Evolutionary conservation across 1,284 basidiomycete genomes (phyloP).

Genomic region (Rhizoctonia solani): DNA sequence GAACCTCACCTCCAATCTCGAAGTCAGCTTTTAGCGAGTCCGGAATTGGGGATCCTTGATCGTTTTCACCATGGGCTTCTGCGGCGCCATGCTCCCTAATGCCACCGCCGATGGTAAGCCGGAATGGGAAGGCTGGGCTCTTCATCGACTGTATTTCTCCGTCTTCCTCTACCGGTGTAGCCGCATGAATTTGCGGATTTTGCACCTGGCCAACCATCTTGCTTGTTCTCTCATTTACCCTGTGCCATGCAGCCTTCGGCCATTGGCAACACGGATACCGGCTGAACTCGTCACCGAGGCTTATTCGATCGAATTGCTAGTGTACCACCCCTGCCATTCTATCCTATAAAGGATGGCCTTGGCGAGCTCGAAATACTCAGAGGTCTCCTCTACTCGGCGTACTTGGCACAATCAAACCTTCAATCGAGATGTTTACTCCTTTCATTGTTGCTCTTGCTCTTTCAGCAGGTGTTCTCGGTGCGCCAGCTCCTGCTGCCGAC

Average conservation of each 20-base stretch:
- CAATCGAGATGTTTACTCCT: background rate
- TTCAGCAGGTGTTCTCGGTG: constrained; percentile 1
- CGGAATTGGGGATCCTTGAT: constrained; percentile 5
- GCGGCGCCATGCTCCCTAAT: background rate
- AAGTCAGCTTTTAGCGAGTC: background rate
- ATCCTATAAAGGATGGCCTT: background rate
- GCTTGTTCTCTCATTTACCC: background rate
- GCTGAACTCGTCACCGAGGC: too few species aligned
- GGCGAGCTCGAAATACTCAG: background rate
- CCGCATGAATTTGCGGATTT: constrained; percentile 30
- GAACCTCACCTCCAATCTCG: background rate
- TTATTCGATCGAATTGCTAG: too few species aligned
- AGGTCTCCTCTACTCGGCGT: constrained; percentile 25
- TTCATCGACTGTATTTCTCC: too few species aligned
- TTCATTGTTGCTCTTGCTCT: constrained; percentile 21
- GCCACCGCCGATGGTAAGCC: too few species aligned
- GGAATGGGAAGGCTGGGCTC: too few species aligned
- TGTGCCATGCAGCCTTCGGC: too few species aligned
- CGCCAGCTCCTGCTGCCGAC: constrained; percentile 10
- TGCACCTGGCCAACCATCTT: constrained; percentile 9
- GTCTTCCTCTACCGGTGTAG: background rate
- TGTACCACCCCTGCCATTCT: too few species aligned
- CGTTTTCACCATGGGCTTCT: background rate
- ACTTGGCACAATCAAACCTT: background rate
- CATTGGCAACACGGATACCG: too few species aligned